These are phyloP conservation scores for Brasenia schreberi DNA, from an alignment of 164 flowering plant genomes.

Conservation along the genomic window DNA sequence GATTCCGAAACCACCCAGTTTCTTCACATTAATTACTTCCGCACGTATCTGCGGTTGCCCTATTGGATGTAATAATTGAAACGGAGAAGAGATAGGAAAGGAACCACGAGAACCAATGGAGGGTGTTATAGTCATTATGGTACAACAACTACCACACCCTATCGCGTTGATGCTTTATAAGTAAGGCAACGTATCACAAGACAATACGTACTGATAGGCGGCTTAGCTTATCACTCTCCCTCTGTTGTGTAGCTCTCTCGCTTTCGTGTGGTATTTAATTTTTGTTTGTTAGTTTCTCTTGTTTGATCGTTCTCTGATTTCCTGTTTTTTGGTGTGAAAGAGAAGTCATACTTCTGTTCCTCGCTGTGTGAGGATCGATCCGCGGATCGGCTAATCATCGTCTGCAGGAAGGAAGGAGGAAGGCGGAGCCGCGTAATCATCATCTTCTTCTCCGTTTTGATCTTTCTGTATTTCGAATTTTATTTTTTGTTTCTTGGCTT, in stretches of 20 bases:
- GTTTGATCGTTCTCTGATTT: not conserved
- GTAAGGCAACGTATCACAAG: not conserved
- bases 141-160: not conserved
- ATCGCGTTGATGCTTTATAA: not conserved
- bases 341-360: not conserved
- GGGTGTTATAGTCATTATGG: not conserved
- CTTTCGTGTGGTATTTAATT: slow-evolving; percentile 2
- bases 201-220: not conserved
- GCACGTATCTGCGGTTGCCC: too few species aligned
- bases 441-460: not conserved
- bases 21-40: not conserved
- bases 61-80: not conserved
- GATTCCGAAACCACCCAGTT: not conserved
- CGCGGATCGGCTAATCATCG: not conserved
- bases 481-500: not conserved
- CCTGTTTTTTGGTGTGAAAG: not conserved
- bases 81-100: not conserved
- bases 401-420: not conserved
- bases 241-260: slow-evolving; percentile 1
- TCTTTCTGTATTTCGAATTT: not conserved
- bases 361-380: not conserved
- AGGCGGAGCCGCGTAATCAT: not conserved
- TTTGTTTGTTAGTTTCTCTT: slow-evolving; percentile 2
- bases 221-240: not conserved
- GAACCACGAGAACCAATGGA: not conserved